Conservation (phyloP, 2,329 filamentous ascomycete genomes). For the Penicillium sp. region DNA sequence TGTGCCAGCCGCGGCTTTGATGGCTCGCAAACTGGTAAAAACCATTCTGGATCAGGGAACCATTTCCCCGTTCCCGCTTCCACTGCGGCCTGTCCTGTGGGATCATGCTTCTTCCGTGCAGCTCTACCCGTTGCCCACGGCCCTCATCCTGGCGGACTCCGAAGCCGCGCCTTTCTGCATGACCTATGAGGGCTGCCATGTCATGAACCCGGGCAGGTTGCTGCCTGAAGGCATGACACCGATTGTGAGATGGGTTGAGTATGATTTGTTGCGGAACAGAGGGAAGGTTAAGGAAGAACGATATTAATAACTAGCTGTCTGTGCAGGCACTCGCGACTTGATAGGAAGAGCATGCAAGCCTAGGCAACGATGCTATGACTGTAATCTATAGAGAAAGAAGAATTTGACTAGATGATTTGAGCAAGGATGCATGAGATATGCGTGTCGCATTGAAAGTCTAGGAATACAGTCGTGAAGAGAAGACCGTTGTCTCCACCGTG, state of each 20-base stretch:
- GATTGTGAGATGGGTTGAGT: conserved; percentile 80
- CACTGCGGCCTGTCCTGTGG: conserved; percentile 79
- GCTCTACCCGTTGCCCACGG: conserved; percentile 82
- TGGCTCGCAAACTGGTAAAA: conserved; percentile 75
- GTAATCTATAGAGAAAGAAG: background rate
- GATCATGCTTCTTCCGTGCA: conserved; percentile 72
- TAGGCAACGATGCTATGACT: background rate
- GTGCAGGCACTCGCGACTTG: background rate
- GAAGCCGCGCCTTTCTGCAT: conserved; percentile 77
- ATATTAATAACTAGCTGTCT: conserved; percentile 39
- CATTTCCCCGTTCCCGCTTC: conserved; percentile 78
- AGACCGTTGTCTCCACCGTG: conserved; percentile 1
- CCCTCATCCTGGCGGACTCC: conserved; percentile 74
- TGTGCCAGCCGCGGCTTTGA: conserved; percentile 32
- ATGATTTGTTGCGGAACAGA: conserved; percentile 59
- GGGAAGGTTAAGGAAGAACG: conserved; percentile 61
- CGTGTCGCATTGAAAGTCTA: conserved; percentile 16
- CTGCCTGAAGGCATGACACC: conserved; percentile 64
- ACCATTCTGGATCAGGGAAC: conserved; percentile 87
- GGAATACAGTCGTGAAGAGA: conserved; percentile 20
- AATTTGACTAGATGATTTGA: background rate
- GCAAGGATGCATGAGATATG: background rate
- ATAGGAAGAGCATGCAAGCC: background rate
- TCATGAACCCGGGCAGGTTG: conserved; percentile 83
- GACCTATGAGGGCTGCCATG: conserved; percentile 91